phyloP scores from a whole-genome alignment of 2,329 filamentous ascomycete species.

The Phialophora expanda region DNA sequence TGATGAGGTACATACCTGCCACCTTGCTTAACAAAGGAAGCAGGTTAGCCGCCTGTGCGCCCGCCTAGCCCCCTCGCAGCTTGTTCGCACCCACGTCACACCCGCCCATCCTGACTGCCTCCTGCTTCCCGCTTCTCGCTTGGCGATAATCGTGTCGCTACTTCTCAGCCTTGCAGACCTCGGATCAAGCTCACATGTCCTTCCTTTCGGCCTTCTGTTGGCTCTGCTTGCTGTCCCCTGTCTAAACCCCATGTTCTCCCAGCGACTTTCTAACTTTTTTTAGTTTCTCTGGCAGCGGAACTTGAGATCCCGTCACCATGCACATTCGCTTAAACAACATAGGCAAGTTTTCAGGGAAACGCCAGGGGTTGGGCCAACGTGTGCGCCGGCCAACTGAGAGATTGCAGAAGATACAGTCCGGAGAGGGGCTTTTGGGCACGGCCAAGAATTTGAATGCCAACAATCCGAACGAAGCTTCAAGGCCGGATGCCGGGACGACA shows the following conservation, averaged over 20 bases:
- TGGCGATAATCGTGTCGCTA: conserved; percentile 9
- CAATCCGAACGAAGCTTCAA: conserved; percentile 1
- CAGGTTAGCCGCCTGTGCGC: conserved; percentile 19
- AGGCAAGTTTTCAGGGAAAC: background rate
- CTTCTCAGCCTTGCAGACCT: conserved; percentile 24
- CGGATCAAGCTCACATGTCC: conserved; percentile 10
- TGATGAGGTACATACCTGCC: conserved; percentile 12
- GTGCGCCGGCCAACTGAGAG: conserved; percentile 5
- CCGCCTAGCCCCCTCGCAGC: background rate
- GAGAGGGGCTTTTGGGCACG: conserved; percentile 1
- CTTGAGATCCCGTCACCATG: background rate
- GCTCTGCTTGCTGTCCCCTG: background rate
- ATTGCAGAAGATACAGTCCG: conserved; percentile 9
- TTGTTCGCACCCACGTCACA: conserved; percentile 1
- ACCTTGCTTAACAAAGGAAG: conserved; percentile 15
- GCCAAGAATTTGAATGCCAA: conserved; percentile 5
- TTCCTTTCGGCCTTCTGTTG: background rate
- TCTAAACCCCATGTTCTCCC: background rate
- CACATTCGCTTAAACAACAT: conserved; percentile 3
- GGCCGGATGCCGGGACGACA: background rate
- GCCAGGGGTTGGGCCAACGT: background rate
- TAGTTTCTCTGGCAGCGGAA: background rate
- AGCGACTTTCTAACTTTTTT: background rate
- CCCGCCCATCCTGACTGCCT: background rate
- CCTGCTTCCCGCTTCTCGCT: background rate